phyloP scores from a whole-genome alignment of 2,329 filamentous ascomycete species.

The Teratosphaeria pseudoeucalypti region DNA sequence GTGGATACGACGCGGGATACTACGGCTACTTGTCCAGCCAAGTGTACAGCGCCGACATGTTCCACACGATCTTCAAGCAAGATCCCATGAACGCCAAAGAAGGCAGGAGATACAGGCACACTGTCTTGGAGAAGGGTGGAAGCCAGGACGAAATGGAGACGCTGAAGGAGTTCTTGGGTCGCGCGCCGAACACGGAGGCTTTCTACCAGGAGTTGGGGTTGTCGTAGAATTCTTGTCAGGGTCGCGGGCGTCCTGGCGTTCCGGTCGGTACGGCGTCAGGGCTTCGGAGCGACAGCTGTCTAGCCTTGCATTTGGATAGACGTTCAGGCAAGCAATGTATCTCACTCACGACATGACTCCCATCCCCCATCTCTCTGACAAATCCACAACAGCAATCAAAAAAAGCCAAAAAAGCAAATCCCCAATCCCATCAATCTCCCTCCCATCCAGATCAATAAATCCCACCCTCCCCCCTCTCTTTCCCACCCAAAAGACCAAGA shows the following conservation, averaged over 20 bases:
- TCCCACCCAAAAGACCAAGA: no score
- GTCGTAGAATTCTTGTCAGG: not conserved
- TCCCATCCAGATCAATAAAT: not conserved
- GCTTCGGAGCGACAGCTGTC: not conserved
- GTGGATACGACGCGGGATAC: conserved; percentile 77
- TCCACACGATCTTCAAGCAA: conserved; percentile 66
- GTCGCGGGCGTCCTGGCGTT: not conserved
- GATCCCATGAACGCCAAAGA: conserved; percentile 68
- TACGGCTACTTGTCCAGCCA: conserved; percentile 59
- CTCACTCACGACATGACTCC: not conserved
- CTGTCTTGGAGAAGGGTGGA: conserved; percentile 66
- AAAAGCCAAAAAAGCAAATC: not conserved
- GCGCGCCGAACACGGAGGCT: conserved; percentile 65
- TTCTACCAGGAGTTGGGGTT: conserved; percentile 71
- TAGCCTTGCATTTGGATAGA: not conserved
- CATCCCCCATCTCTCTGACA: no score
- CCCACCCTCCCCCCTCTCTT: not conserved
- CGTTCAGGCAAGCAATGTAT: not conserved
- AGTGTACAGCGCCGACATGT: conserved; percentile 81
- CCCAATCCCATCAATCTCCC: not conserved
- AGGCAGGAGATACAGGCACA: conserved; percentile 66
- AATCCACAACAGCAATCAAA: not conserved
- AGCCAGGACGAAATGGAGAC: conserved; percentile 73
- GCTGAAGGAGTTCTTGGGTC: conserved; percentile 65
- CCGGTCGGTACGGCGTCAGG: not conserved